These are phyloP conservation scores for Lathyrus aphaca DNA, from an alignment of 306 rosid species.

Conservation along the genomic window DNA sequence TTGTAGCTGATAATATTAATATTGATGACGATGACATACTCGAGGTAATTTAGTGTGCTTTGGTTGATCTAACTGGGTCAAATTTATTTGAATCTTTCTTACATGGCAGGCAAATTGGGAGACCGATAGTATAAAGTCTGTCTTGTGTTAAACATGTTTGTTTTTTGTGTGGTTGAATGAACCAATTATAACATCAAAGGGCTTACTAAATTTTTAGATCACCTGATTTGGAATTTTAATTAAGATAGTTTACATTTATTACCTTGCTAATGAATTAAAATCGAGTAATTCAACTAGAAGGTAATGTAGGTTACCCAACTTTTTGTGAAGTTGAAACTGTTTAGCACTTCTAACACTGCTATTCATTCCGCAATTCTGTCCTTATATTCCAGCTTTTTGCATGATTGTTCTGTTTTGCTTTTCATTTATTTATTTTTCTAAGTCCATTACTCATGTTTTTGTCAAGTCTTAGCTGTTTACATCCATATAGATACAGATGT, in stretches of 20 bases:
- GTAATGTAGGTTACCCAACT: conserved; percentile 25
- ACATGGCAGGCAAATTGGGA: conserved; percentile 21
- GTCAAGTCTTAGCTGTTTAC: conserved; percentile 13
- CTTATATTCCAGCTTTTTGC: conserved; percentile 8
- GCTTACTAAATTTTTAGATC: conserved; percentile 5
- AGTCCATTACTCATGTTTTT: conserved; percentile 23
- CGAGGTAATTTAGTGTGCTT: conserved; percentile 58
- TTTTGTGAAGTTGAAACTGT: conserved; percentile 16
- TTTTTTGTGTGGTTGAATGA: conserved; percentile 13
- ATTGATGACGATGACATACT: conserved; percentile 69
- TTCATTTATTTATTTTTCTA: not conserved
- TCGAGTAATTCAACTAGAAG: conserved; percentile 26
- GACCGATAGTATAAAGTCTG: not conserved
- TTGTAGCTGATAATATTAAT: conserved; percentile 47
- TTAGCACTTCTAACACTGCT: conserved; percentile 10
- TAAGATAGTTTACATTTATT: conserved; percentile 14
- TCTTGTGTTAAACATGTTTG: conserved; percentile 24
- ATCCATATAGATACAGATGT: conserved; percentile 31
- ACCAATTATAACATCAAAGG: conserved; percentile 23
- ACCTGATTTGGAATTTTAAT: conserved; percentile 9
- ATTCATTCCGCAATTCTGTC: conserved; percentile 22
- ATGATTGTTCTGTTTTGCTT: conserved; percentile 6
- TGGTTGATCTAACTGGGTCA: conserved; percentile 34
- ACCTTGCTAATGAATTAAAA: conserved; percentile 22
- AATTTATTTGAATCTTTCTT: conserved; percentile 31